A percentile compares a stretch with the other conserved stretches of the same genome.
phyloP scores from a whole-genome alignment of 1,284 basidiomycete species.

The Fomitiporia mediterranea region DNA sequence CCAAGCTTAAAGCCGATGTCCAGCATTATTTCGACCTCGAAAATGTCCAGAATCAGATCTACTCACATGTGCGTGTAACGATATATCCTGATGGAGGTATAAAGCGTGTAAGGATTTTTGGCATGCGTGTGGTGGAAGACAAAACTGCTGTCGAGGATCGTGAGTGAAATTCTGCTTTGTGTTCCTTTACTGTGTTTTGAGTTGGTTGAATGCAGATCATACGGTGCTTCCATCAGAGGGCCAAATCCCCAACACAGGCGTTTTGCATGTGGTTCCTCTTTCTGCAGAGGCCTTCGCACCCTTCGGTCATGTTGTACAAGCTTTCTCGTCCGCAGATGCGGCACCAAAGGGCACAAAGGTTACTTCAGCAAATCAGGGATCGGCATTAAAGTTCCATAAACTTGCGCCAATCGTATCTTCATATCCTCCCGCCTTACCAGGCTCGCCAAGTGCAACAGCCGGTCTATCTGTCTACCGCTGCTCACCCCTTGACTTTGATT shows the following conservation, averaged over 20 bases:
- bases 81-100: constrained; percentile 96
- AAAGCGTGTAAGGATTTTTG: constrained; percentile 85
- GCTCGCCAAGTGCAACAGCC: constrained; percentile 43
- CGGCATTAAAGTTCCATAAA: constrained; percentile 88
- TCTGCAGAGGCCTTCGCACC: constrained; percentile 78
- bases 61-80: constrained; percentile 83
- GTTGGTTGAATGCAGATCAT: not conserved
- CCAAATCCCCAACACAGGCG: constrained; percentile 24
- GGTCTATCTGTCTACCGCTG: constrained; percentile 76
- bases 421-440: constrained; percentile 45
- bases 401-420: constrained; percentile 61
- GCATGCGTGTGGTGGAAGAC: constrained; percentile 44
- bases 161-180: constrained; percentile 10
- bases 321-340: constrained; percentile 61
- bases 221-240: not conserved
- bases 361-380: constrained; percentile 82
- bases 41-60: constrained; percentile 51
- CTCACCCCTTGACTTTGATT: constrained; percentile 48
- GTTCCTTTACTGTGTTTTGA: not conserved
- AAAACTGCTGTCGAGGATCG: constrained; percentile 4
- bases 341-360: constrained; percentile 65
- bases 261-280: constrained; percentile 68
- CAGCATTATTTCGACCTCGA: constrained; percentile 87
- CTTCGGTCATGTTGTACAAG: constrained; percentile 86
- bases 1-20: constrained; percentile 84